Evolutionary conservation across 1,139 yeast genomes (phyloP).

Genomic region (Scheffersomyces cryptocercus): DNA sequence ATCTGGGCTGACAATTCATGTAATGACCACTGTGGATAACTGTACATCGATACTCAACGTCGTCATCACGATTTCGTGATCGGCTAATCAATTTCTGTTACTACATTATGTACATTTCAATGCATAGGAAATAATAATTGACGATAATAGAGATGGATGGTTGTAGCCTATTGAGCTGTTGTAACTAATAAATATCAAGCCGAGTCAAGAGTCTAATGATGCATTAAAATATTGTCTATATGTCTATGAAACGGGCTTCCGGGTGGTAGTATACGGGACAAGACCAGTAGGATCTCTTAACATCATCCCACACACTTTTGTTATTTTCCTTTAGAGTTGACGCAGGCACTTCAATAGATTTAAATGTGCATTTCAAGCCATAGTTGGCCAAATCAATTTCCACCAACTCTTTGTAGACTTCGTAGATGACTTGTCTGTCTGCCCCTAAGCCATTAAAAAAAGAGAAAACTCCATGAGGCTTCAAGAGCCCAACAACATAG

Average conservation of each 20-base stretch:
- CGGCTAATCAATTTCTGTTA: too few relatives aligned
- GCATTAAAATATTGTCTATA: slow-evolving; percentile 3
- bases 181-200: too few relatives aligned
- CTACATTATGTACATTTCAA: too few relatives aligned
- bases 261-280: slow-evolving; percentile 71
- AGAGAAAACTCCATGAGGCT: slow-evolving; percentile 80
- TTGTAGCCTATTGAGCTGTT: too few relatives aligned
- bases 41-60: too few relatives aligned
- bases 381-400: slow-evolving; percentile 77
- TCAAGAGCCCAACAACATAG: slow-evolving; percentile 74
- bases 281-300: slow-evolving; percentile 74
- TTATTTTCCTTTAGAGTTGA: slow-evolving; percentile 29
- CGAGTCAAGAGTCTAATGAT: too few relatives aligned
- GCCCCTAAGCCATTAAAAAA: slow-evolving; percentile 98
- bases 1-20: too few relatives aligned
- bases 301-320: slow-evolving; percentile 65
- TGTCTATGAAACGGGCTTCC: slow-evolving; percentile 49
- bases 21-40: too few relatives aligned
- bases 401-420: slow-evolving; percentile 82
- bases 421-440: slow-evolving; percentile 84
- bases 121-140: too few relatives aligned
- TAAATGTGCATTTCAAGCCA: slow-evolving; percentile 65
- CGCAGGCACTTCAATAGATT: slow-evolving; percentile 43
- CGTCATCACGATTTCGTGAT: too few relatives aligned
- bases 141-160: too few relatives aligned